Evolutionary conservation across 331 rosid genomes (phyloP).

Genomic region (Rosa hybrid): DNA sequence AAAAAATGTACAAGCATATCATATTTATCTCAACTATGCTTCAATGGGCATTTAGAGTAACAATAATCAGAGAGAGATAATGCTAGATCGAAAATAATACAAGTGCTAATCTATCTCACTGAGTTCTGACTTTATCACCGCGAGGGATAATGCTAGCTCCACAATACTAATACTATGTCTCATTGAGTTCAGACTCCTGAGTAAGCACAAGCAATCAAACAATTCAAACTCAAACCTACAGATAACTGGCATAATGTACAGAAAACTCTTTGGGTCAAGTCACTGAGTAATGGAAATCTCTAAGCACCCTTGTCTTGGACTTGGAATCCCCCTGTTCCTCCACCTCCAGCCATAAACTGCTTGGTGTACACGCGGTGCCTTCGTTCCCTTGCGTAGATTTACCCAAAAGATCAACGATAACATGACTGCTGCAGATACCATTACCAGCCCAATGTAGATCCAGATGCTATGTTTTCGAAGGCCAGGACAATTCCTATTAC

Average conservation of each 20-base stretch:
- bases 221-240: not conserved
- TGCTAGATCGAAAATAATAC: not conserved
- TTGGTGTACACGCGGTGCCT: slow-evolving; percentile 30
- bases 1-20: not conserved
- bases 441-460: slow-evolving; percentile 33
- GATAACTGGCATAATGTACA: not conserved
- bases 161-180: not conserved
- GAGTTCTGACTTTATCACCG: not conserved
- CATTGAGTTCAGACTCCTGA: not conserved
- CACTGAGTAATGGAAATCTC: not conserved
- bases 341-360: slow-evolving; percentile 14
- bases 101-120: not conserved
- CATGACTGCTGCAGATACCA: slow-evolving; percentile 43
- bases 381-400: slow-evolving; percentile 41
- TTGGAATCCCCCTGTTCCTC: not conserved
- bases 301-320: not conserved
- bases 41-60: not conserved
- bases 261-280: not conserved
- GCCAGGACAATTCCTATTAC: slow-evolving; percentile 30
- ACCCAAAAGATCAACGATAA: slow-evolving; percentile 52
- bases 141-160: not conserved
- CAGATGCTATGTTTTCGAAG: slow-evolving; percentile 29
- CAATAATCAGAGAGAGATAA: not conserved
- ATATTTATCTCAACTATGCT: not conserved
- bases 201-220: not conserved